phyloP scores from a whole-genome alignment of 495 filamentous ascomycete genomes.

The Neurospora tetrasperma region DNA sequence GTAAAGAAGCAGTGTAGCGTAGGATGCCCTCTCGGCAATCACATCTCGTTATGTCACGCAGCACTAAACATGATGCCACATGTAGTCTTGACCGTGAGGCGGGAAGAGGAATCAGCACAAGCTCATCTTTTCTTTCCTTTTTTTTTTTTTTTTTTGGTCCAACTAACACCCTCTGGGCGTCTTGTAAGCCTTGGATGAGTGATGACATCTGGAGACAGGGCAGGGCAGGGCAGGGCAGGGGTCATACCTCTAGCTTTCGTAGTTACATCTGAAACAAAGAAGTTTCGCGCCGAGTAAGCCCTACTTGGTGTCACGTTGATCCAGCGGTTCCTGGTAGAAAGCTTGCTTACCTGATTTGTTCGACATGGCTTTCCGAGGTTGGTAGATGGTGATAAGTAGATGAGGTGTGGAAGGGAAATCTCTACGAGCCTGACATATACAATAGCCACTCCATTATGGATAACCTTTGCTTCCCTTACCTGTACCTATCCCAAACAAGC shows the following conservation, averaged over 20 bases:
- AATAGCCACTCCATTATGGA: background rate
- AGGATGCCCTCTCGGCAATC: background rate
- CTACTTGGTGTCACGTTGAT: background rate
- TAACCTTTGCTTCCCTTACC: background rate
- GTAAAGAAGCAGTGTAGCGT: background rate
- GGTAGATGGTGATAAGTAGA: background rate
- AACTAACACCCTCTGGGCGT: background rate
- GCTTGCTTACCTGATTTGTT: background rate
- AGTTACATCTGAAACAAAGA: background rate
- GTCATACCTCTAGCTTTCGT: background rate
- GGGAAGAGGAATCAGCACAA: background rate
- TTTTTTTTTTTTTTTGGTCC: background rate
- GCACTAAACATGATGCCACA: background rate
- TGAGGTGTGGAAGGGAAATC: background rate
- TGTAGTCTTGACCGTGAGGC: background rate
- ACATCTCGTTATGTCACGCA: background rate
- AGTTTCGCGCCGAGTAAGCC: background rate
- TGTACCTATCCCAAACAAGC: background rate
- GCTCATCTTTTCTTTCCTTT: background rate
- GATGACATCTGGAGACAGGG: background rate
- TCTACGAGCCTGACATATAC: background rate
- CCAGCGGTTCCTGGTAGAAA: background rate
- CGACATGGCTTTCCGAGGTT: background rate
- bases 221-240: background rate
- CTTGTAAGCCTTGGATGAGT: background rate